phyloP scores from a whole-genome alignment of 2,329 filamentous ascomycete species.

The Colletotrichum sp. region DNA sequence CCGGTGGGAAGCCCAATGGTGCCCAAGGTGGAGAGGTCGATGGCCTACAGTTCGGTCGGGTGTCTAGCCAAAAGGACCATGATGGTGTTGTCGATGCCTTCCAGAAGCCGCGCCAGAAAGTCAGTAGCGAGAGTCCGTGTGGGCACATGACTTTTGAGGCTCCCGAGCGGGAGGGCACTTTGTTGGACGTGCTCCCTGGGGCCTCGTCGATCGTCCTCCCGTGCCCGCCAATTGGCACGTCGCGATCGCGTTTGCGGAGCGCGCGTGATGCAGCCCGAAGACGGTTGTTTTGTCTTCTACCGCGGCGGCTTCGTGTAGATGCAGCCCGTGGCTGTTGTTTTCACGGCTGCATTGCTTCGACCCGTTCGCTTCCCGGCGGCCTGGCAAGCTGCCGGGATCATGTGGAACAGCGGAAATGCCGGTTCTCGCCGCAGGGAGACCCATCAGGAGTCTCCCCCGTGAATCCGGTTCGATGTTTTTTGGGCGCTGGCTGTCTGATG shows the following conservation, averaged over 20 bases:
- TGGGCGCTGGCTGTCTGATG: not conserved
- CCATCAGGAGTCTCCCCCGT: not conserved
- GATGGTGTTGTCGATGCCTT: constrained; percentile 2
- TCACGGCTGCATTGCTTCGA: not conserved
- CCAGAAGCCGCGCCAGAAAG: constrained; percentile 8
- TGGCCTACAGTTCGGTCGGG: constrained; percentile 10
- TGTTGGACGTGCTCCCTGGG: not conserved
- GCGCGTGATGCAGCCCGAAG: not conserved
- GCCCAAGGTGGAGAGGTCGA: constrained; percentile 19
- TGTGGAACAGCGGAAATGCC: constrained; percentile 20
- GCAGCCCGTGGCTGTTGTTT: not conserved
- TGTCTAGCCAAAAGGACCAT: not conserved
- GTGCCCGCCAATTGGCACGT: not conserved
- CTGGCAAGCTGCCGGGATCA: constrained; percentile 1
- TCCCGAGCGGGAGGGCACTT: not conserved
- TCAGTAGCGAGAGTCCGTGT: not conserved
- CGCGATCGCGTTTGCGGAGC: not conserved
- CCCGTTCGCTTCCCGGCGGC: not conserved
- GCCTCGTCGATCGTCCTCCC: not conserved
- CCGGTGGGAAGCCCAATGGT: constrained; percentile 8
- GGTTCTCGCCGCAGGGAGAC: constrained; percentile 1
- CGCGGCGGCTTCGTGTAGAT: not conserved
- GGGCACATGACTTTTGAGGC: not conserved
- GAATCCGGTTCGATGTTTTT: not conserved
- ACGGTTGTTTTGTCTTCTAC: not conserved